These are phyloP conservation scores for Maudiozyma saulgeensis DNA, from an alignment of 805 yeast species.

Conservation along the genomic window DNA sequence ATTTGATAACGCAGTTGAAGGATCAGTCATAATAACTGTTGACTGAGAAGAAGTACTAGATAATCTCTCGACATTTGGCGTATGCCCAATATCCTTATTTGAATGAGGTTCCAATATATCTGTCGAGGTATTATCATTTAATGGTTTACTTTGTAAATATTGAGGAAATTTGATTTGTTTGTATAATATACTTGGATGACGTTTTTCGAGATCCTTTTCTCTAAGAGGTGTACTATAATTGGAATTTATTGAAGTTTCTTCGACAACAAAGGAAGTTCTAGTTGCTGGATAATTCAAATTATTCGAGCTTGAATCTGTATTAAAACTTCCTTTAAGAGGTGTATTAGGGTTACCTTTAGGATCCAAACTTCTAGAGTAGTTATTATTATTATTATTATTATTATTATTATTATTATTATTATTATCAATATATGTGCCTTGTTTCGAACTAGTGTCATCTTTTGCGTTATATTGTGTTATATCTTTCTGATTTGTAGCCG, in stretches of 20 bases:
- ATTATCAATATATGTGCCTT: too few species aligned
- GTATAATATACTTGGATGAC: not conserved
- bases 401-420: too few species aligned
- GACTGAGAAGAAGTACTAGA: not conserved
- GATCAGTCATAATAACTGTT: not conserved
- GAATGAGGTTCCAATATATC: not conserved
- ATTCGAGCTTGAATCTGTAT: not conserved
- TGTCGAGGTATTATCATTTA: not conserved
- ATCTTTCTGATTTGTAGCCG: too few species aligned
- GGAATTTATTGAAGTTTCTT: conserved; percentile 10
- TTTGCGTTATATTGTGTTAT: too few species aligned
- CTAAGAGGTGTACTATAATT: not conserved
- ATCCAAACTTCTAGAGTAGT: conserved; percentile 10
- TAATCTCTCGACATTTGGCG: not conserved
- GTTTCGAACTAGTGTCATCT: too few species aligned
- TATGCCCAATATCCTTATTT: too few species aligned
- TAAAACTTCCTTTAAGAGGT: not conserved
- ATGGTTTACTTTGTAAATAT: conserved; percentile 2
- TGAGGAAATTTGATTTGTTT: conserved; percentile 1
- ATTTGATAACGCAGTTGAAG: not conserved
- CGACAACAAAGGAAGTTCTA: conserved; percentile 14
- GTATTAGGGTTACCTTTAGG: conserved; percentile 9
- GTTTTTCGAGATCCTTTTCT: not conserved
- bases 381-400: too few species aligned
- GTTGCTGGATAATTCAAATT: not conserved